Conservation (phyloP, 805 yeast genomes). For the Cyberlindnera subsufficiens region DNA sequence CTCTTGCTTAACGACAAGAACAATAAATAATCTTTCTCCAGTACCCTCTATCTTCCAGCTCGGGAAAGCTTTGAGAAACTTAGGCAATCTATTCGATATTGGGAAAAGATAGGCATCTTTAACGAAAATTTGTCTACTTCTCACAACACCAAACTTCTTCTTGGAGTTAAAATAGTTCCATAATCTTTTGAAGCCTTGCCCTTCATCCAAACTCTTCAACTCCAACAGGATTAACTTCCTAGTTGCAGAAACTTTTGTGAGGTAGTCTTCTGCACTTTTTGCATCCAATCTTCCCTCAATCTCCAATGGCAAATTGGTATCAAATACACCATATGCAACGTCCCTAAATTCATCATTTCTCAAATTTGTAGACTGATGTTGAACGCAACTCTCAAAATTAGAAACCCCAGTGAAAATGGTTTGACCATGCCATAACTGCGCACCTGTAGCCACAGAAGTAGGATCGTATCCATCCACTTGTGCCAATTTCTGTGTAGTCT, state of each 20-base stretch:
- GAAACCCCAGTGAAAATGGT: conserved; percentile 45
- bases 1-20: conserved; percentile 21
- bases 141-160: conserved; percentile 41
- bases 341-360: conserved; percentile 18
- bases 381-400: conserved; percentile 29
- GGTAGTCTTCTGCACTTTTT: conserved; percentile 49
- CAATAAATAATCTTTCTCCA: conserved; percentile 11
- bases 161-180: conserved; percentile 30
- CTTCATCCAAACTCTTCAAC: conserved; percentile 21
- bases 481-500: conserved; percentile 17
- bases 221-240: conserved; percentile 51
- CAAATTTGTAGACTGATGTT: conserved; percentile 24
- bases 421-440: conserved; percentile 41
- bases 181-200: conserved; percentile 20
- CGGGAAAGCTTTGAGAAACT: conserved; percentile 10
- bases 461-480: conserved; percentile 19
- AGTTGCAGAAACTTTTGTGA: conserved; percentile 38
- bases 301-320: conserved; percentile 27
- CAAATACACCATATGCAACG: conserved; percentile 18
- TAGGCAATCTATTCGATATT: conserved; percentile 16
- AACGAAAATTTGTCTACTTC: conserved; percentile 32
- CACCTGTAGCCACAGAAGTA: conserved; percentile 1
- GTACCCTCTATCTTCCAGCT: neutral
- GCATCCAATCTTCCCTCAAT: conserved; percentile 62
- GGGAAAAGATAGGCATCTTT: conserved; percentile 42